A percentile compares a stretch with the other conserved stretches of the same genome.
Conservation (phyloP, 2,329 filamentous ascomycete species). For the Fusarium sterilihyphosum region DNA sequence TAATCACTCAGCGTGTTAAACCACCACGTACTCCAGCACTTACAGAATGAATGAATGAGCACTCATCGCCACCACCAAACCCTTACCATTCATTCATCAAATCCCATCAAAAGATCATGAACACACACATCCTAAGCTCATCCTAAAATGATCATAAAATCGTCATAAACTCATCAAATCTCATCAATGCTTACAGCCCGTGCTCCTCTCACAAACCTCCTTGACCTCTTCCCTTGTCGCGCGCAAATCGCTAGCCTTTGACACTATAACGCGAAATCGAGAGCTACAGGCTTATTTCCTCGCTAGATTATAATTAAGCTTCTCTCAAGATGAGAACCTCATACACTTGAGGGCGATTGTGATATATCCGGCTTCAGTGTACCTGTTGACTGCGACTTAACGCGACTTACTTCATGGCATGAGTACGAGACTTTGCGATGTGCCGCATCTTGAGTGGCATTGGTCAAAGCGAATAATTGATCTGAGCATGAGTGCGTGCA, state of each 20-base stretch:
- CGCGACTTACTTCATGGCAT: neutral
- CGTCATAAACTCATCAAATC: neutral
- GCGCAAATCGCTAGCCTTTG: accelerated
- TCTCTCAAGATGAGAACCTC: accelerated
- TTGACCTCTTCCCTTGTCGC: neutral
- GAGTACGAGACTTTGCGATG: accelerated
- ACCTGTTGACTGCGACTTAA: accelerated
- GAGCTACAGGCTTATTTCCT: no score
- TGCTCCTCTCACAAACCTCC: neutral
- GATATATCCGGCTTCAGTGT: accelerated
- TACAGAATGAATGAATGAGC: neutral
- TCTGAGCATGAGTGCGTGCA: accelerated
- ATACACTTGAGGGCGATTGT: accelerated
- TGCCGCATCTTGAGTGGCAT: accelerated
- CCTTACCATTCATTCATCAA: neutral
- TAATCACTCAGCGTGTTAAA: neutral
- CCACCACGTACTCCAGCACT: neutral
- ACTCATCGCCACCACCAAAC: neutral
- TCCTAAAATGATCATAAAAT: neutral
- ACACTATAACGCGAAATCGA: accelerated
- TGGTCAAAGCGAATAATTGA: accelerated
- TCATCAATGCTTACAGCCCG: accelerated
- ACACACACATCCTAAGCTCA: accelerated
- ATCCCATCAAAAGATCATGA: neutral
- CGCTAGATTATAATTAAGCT: no score